Percentiles rank a stretch among this genome's conserved stretches.
These are phyloP conservation scores for Tulasnella sp. DNA, from an alignment of 768 basidiomycete genomes.

Conservation along the genomic window DNA sequence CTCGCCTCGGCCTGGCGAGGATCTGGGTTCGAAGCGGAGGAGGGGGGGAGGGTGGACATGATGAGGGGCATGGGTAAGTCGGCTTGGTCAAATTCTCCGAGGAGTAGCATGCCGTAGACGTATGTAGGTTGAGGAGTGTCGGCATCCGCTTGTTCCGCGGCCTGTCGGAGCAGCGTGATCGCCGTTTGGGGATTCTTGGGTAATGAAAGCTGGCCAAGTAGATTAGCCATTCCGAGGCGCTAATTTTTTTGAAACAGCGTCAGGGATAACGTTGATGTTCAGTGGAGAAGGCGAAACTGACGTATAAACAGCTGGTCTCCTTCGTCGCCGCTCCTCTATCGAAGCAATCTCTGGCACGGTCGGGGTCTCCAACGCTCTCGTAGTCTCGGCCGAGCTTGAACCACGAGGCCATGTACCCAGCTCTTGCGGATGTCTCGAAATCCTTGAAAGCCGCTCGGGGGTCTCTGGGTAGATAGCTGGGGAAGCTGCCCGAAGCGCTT, in stretches of 20 bases:
- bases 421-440: conserved; percentile 73
- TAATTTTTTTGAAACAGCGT: conserved; percentile 25
- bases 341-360: conserved; percentile 74
- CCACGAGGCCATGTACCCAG: conserved; percentile 75
- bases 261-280: not conserved
- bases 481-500: conserved; percentile 45
- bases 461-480: conserved; percentile 40
- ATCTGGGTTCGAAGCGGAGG: conserved; percentile 26
- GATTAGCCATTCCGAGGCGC: conserved; percentile 88
- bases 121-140: conserved; percentile 83
- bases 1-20: conserved; percentile 52
- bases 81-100: conserved; percentile 69
- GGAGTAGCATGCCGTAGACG: conserved; percentile 76
- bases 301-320: conserved; percentile 75
- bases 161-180: conserved; percentile 60
- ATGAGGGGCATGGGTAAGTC: conserved; percentile 44
- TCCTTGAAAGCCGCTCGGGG: conserved; percentile 78
- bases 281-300: conserved; percentile 30
- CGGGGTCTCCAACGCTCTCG: conserved; percentile 65
- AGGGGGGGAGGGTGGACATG: conserved; percentile 43
- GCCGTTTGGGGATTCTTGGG: conserved; percentile 44
- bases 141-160: conserved; percentile 61
- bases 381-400: conserved; percentile 87
- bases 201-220: conserved; percentile 77
- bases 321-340: conserved; percentile 65